These are phyloP conservation scores for Daldinia bambusicola DNA, from an alignment of 495 filamentous ascomycete genomes.

Conservation along the genomic window DNA sequence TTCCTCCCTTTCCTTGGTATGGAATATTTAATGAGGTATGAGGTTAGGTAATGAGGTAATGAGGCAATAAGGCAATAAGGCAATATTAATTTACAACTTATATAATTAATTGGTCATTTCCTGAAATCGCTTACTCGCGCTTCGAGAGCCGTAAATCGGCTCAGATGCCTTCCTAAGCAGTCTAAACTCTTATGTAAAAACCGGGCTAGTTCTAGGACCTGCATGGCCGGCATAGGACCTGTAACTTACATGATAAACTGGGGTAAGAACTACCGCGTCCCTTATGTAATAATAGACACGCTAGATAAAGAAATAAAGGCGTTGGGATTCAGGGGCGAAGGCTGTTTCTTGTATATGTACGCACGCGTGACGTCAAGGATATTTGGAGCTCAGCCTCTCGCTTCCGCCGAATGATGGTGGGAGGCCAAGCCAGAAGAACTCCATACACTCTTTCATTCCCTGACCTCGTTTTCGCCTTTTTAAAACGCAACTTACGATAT, in stretches of 20 bases:
- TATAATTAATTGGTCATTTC: slow-evolving; percentile 1
- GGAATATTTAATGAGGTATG: not conserved
- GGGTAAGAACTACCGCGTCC: not conserved
- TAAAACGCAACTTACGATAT: not conserved
- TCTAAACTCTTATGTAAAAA: too few species aligned
- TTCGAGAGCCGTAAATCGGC: slow-evolving; percentile 1
- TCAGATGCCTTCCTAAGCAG: not conserved
- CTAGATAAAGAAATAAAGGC: not conserved
- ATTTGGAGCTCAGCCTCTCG: slow-evolving; percentile 15
- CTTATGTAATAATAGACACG: slow-evolving; percentile 4
- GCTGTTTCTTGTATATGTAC: not conserved
- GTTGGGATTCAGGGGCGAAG: slow-evolving; percentile 14
- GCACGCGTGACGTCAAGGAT: slow-evolving; percentile 37
- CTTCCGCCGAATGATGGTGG: not conserved
- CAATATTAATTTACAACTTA: not conserved
- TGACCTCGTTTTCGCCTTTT: not conserved
- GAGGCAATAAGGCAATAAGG: not conserved
- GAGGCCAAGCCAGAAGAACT: not conserved
- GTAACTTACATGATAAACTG: not conserved
- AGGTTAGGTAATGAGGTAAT: too few species aligned
- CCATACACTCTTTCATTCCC: not conserved
- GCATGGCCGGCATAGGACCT: too few species aligned
- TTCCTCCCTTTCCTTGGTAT: not conserved
- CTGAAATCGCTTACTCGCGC: not conserved
- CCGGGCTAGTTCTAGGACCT: too few species aligned